Evolutionary conservation across 805 yeast genomes (phyloP).

Genomic region (Blastobotrys robertii): DNA sequence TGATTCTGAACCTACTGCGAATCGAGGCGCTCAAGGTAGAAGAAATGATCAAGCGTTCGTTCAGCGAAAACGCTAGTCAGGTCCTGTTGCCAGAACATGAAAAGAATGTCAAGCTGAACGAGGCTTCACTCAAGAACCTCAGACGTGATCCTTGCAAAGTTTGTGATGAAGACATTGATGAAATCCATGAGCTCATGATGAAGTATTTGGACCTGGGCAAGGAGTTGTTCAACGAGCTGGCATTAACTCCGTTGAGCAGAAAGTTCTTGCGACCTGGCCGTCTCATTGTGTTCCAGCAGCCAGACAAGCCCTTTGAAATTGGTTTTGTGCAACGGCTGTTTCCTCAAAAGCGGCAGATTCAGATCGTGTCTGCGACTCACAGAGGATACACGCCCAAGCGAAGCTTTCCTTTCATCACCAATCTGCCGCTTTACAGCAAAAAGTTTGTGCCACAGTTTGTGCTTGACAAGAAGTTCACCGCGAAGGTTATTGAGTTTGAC

Average conservation of each 20-base stretch:
- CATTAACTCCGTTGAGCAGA: conserved; percentile 39
- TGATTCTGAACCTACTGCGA: conserved; percentile 84
- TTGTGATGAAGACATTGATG: conserved; percentile 37
- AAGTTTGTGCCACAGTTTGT: conserved; percentile 3
- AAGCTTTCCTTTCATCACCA: conserved; percentile 5
- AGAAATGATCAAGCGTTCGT: conserved; percentile 94
- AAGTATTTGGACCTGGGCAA: conserved; percentile 38
- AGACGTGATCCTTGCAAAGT: conserved; percentile 27
- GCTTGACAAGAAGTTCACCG: conserved; percentile 1
- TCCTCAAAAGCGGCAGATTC: background rate
- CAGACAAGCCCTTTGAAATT: conserved; percentile 30
- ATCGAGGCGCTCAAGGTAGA: conserved; percentile 95
- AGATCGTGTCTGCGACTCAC: conserved; percentile 2
- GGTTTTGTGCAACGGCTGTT: conserved; percentile 41
- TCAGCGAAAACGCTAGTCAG: conserved; percentile 84
- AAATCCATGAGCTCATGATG: conserved; percentile 35
- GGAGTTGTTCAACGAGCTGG: conserved; percentile 39
- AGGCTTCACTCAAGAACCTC: conserved; percentile 35
- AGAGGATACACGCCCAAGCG: background rate
- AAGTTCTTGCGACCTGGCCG: conserved; percentile 45
- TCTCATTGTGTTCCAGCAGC: conserved; percentile 48
- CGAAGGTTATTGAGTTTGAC: conserved; percentile 4
- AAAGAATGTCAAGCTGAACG: conserved; percentile 46
- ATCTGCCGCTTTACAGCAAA: conserved; percentile 5
- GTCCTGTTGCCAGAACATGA: conserved; percentile 80